Evolutionary conservation across 495 filamentous ascomycete species (phyloP).

Genomic region (Annulohypoxylon stygium): DNA sequence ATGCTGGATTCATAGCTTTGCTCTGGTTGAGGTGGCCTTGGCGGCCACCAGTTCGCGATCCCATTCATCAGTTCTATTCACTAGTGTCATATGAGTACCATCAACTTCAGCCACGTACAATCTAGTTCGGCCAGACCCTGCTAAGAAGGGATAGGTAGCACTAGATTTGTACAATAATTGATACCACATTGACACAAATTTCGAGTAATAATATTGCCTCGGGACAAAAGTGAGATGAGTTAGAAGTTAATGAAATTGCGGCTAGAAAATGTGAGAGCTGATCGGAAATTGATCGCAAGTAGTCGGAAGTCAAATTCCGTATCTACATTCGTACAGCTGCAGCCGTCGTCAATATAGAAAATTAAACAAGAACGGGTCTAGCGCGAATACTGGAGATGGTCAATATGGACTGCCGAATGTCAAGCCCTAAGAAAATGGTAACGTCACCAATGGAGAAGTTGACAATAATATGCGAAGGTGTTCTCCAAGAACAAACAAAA

Average conservation of each 20-base stretch:
- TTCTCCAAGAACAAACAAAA: slow-evolving; percentile 27
- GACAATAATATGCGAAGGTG: slow-evolving; percentile 15
- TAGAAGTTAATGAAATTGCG: slow-evolving; percentile 29
- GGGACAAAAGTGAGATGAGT: slow-evolving; percentile 33
- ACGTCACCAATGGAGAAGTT: slow-evolving; percentile 9
- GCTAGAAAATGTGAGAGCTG: slow-evolving; percentile 16
- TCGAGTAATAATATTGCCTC: slow-evolving; percentile 9
- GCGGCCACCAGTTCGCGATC: slow-evolving; percentile 21
- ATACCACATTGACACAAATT: slow-evolving; percentile 39
- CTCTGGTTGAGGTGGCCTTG: slow-evolving; percentile 38
- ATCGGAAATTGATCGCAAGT: slow-evolving; percentile 27
- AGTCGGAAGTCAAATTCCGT: slow-evolving; percentile 41
- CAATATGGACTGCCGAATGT: slow-evolving; percentile 36
- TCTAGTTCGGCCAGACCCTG: slow-evolving; percentile 15
- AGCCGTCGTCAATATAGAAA: slow-evolving; percentile 22
- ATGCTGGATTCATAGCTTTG: slow-evolving; percentile 38
- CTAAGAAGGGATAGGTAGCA: slow-evolving; percentile 26
- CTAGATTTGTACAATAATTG: slow-evolving; percentile 38
- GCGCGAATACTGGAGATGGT: slow-evolving; percentile 13
- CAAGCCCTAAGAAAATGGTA: slow-evolving; percentile 15
- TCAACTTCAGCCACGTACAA: slow-evolving; percentile 7
- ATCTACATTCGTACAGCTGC: slow-evolving; percentile 31
- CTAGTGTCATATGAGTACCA: slow-evolving; percentile 13
- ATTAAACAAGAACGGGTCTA: slow-evolving; percentile 20
- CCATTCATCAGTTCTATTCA: slow-evolving; percentile 28